Conservation (phyloP, 169 alveolate species). For the Theileria sp. region DNA sequence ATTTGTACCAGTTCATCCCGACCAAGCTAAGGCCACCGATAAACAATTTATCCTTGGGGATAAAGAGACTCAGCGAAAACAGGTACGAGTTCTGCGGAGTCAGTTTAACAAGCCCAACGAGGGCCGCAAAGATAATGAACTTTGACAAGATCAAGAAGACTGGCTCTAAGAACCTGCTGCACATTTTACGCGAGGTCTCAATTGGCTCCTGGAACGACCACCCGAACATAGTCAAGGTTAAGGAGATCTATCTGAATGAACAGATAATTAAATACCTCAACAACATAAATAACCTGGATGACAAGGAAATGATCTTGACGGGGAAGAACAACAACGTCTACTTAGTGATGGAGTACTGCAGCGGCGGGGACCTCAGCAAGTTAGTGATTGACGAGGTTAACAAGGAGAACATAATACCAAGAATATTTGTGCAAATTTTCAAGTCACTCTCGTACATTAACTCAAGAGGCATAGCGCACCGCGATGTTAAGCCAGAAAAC, state of each 20-base stretch:
- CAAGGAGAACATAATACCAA: conserved; percentile 68
- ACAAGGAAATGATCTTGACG: conserved; percentile 19
- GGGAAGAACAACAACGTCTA: conserved; percentile 65
- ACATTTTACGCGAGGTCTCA: conserved; percentile 52
- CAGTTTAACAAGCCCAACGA: conserved; percentile 41
- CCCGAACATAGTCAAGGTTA: conserved; percentile 91
- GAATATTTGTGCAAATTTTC: conserved; percentile 76
- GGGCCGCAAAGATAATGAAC: conserved; percentile 67
- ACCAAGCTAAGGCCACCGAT: conserved; percentile 48
- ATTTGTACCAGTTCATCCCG: conserved; percentile 54
- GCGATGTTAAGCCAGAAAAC: conserved; percentile 89
- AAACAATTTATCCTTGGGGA: conserved; percentile 42
- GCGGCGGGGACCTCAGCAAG: conserved; percentile 88
- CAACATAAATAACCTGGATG: conserved; percentile 16
- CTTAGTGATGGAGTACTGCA: conserved; percentile 86
- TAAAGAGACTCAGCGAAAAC: conserved; percentile 15
- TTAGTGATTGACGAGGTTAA: conserved; percentile 30
- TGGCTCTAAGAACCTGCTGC: conserved; percentile 37
- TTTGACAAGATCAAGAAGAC: conserved; percentile 16
- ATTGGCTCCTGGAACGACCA: conserved; percentile 85
- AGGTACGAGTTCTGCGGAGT: conserved; percentile 59
- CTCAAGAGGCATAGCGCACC: conserved; percentile 76
- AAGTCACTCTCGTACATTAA: conserved; percentile 79
- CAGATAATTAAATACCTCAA: conserved; percentile 36
- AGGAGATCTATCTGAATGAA: conserved; percentile 82